These are phyloP conservation scores for Fusarium nanum DNA, from an alignment of 2,329 filamentous ascomycete species.

Conservation along the genomic window DNA sequence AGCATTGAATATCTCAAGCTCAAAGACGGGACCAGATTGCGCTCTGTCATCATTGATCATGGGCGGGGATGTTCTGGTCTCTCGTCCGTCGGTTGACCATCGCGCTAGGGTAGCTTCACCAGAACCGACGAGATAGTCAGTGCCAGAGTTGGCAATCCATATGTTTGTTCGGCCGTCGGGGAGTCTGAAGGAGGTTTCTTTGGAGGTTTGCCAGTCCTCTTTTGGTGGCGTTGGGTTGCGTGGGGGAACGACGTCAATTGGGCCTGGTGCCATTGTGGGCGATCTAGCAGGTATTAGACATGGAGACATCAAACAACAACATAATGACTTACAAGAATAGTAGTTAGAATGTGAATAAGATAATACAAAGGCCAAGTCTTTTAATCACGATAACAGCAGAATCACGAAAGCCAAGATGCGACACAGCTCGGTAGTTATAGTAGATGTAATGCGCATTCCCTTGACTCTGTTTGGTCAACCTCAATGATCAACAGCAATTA, in stretches of 20 bases:
- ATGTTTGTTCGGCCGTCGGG: constrained; percentile 22
- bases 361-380: neutral
- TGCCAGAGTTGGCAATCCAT: constrained; percentile 15
- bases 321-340: neutral
- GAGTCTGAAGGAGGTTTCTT: constrained; percentile 12
- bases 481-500: neutral
- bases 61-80: constrained; percentile 18
- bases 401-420: neutral
- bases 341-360: neutral
- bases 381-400: neutral
- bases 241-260: constrained; percentile 7
- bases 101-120: constrained; percentile 5
- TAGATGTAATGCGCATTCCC: neutral
- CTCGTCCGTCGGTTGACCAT: constrained; percentile 11
- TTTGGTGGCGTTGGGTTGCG: constrained; percentile 25
- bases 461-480: neutral
- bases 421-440: neutral
- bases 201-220: constrained; percentile 13
- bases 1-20: constrained; percentile 17
- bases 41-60: constrained; percentile 31
- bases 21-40: neutral
- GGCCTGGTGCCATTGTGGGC: constrained; percentile 5
- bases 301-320: neutral
- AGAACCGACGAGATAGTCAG: constrained; percentile 17
- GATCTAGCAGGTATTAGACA: neutral